A percentile compares a stretch with the other conserved stretches of the same genome.
phyloP scores from a whole-genome alignment of 176 grass and related monocot genomes.

The Elymus sibiricus region DNA sequence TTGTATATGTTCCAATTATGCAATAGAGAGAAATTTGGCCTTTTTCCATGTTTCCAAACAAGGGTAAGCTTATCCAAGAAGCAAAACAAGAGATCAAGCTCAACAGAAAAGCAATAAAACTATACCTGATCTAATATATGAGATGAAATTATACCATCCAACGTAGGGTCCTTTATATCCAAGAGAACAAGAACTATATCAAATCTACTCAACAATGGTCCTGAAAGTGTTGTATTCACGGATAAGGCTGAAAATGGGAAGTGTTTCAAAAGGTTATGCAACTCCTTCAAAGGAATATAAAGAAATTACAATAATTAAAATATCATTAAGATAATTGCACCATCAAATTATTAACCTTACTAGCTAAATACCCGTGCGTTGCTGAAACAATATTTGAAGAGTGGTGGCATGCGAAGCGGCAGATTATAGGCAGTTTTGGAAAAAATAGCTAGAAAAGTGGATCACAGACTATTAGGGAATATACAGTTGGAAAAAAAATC shows the following conservation, averaged over 20 bases:
- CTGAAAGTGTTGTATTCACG: conserved; percentile 96
- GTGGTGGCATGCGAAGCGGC: too few relatives aligned
- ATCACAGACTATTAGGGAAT: too few relatives aligned
- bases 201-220: conserved; percentile 95
- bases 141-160: conserved; percentile 83
- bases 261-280: not conserved
- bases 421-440: too few relatives aligned
- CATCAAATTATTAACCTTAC: not conserved
- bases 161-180: conserved; percentile 54
- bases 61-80: conserved; percentile 15
- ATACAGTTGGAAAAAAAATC: too few relatives aligned
- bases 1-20: not conserved
- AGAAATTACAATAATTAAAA: not conserved
- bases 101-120: not conserved
- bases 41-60: not conserved
- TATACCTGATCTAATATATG: conserved; percentile 81
- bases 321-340: not conserved
- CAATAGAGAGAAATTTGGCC: not conserved
- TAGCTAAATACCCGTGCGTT: too few relatives aligned
- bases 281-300: not conserved
- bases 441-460: too few relatives aligned
- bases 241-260: conserved; percentile 63
- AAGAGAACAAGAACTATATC: conserved; percentile 95
- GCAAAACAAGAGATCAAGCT: not conserved
- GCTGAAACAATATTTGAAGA: too few relatives aligned